These are phyloP conservation scores for Solanum bukasovii DNA, from an alignment of 257 asterid species.

Conservation along the genomic window DNA sequence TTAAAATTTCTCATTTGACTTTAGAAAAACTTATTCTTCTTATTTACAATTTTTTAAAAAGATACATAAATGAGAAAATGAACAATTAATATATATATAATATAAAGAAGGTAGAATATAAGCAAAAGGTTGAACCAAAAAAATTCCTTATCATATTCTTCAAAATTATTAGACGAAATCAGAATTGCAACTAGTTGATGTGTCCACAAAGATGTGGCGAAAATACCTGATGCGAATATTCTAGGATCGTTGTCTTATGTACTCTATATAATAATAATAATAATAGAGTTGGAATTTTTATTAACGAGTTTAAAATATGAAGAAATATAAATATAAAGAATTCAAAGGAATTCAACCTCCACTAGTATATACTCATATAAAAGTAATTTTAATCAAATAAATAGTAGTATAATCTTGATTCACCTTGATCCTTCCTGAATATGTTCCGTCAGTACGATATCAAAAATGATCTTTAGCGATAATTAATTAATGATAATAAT, in stretches of 20 bases:
- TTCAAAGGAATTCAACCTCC: too few species aligned
- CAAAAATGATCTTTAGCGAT: accelerated
- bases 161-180: not conserved
- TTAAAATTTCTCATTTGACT: too few species aligned
- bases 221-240: not conserved
- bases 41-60: too few species aligned
- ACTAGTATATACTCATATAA: too few species aligned
- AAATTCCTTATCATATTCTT: not conserved
- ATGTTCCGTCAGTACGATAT: too few species aligned
- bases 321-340: accelerated
- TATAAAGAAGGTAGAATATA: accelerated
- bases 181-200: not conserved
- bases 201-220: not conserved
- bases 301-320: not conserved
- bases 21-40: too few species aligned
- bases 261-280: not conserved
- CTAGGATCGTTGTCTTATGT: not conserved
- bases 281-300: not conserved
- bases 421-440: too few species aligned
- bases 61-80: too few species aligned
- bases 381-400: too few species aligned
- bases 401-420: too few species aligned
- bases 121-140: not conserved
- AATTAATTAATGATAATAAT: too few species aligned
- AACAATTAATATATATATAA: not conserved